Base-by-base conservation (phyloP, 2,329 filamentous ascomycete species). In the Botrytis deweyae region DNA sequence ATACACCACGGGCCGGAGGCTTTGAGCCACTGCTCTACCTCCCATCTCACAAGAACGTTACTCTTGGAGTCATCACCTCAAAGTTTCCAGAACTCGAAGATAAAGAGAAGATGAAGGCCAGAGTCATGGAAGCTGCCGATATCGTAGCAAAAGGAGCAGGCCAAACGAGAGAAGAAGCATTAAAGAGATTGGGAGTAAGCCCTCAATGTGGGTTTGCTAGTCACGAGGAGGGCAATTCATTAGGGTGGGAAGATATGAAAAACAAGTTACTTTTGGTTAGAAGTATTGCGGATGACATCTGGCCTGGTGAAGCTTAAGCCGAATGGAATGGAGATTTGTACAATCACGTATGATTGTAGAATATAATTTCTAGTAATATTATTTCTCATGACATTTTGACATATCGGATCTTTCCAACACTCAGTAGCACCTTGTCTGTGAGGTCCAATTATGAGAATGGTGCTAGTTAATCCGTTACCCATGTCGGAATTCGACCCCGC, bases 241-340 rank as follows among this genome's bases (percentile, higher is more conserved):
- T 95, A 70, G 88, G 86, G 33, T 84, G 89, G 76, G 88, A 92
- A 67, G 91, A 92, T 75, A 91, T 94, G 90, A 89, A 88, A 83
- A 89, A 87, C 81, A 95, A 94, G 85, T 83, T 95, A 78, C 84
- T 87, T 76, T 83, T 95, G 70, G 91, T 94, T 25, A 87, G 92
- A 76, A 85, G 89, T 78, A 89, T 95, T 78, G 92, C 92, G 5
- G 88, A 94, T 80, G 88, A 91, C 79, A 88, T 95, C 74, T 95
- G 92, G 92, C 81, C 75, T 49, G 78, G 77, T 25, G 70, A 78
- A 61, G 73, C 76, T 36, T 79, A 68, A 76, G n/a, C 59, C 18
- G 10, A 55, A 29, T 4, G 62, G 9, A 44, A n/a, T 38, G 65
- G 8, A 4, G 14, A 40, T 33, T 14, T 67, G 14, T 52, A 40